A percentile compares a stretch with the other conserved stretches of the same genome.
Conservation (phyloP, 306 rosid species). For the Erythrophleum fordii region DNA sequence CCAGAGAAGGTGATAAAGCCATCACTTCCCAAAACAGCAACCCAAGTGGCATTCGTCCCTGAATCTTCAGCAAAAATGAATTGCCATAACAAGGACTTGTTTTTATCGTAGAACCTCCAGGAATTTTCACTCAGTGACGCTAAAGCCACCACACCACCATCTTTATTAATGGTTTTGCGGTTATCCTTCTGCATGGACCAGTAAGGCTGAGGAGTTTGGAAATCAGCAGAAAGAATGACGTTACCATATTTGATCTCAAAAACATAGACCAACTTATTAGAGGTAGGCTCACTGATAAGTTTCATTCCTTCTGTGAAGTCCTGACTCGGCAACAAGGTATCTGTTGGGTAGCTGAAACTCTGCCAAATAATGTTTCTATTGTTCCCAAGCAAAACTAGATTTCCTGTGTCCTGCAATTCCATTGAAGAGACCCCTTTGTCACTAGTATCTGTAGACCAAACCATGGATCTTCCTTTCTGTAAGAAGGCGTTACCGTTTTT, state of each 20-base stretch:
- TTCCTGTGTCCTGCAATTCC: slow-evolving; percentile 58
- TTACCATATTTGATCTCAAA: slow-evolving; percentile 52
- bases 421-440: slow-evolving; percentile 43
- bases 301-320: slow-evolving; percentile 56
- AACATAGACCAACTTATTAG: slow-evolving; percentile 40
- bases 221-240: slow-evolving; percentile 51
- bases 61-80: slow-evolving; percentile 44
- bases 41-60: slow-evolving; percentile 59
- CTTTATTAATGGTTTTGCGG: slow-evolving; percentile 42
- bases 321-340: slow-evolving; percentile 63
- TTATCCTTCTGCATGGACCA: slow-evolving; percentile 53
- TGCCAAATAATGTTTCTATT: slow-evolving; percentile 54
- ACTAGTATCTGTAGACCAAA: slow-evolving; percentile 54
- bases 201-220: slow-evolving; percentile 53
- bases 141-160: slow-evolving; percentile 38
- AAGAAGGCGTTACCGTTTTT: slow-evolving; percentile 50
- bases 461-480: neutral
- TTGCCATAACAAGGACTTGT: slow-evolving; percentile 50
- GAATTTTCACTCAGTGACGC: slow-evolving; percentile 44
- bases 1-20: slow-evolving; percentile 56
- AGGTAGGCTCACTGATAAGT: slow-evolving; percentile 45
- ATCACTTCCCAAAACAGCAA: slow-evolving; percentile 62
- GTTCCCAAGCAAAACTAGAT: slow-evolving; percentile 54
- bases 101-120: slow-evolving; percentile 53
- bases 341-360: slow-evolving; percentile 61